These are phyloP conservation scores for Peronospora belbahrii DNA, from an alignment of 352 stramenopile genomes.

Conservation along the genomic window DNA sequence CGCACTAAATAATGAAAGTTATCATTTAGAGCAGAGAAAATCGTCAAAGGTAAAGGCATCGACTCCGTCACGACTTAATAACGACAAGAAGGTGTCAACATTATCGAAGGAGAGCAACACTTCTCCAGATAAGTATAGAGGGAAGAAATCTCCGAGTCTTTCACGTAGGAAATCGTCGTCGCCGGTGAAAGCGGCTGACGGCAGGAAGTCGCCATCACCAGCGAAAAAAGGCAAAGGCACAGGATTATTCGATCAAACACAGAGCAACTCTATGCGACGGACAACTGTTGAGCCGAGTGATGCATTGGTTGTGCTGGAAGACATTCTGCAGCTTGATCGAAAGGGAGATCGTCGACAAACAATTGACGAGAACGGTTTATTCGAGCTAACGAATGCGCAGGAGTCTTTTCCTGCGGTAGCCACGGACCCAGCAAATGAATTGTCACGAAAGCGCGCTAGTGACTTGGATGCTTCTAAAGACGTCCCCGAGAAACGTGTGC, in stretches of 20 bases:
- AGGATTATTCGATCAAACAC: conserved; percentile 1
- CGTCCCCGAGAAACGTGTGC: conserved; percentile 15
- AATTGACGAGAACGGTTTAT: conserved; percentile 44
- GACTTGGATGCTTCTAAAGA: conserved; percentile 6
- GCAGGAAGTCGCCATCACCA: conserved; percentile 1
- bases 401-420: conserved; percentile 2
- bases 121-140: background rate
- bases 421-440: conserved; percentile 4
- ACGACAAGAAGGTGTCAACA: conserved; percentile 2
- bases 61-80: conserved; percentile 2
- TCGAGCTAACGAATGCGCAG: conserved; percentile 30
- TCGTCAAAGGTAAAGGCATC: background rate
- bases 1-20: conserved; percentile 2
- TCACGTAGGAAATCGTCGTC: background rate
- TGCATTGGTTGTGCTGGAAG: conserved; percentile 19
- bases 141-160: background rate
- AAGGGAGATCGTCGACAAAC: conserved; percentile 41
- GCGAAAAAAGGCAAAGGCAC: conserved; percentile 6
- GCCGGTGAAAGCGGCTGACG: conserved; percentile 2
- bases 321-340: conserved; percentile 1
- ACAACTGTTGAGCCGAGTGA: conserved; percentile 52
- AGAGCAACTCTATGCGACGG: conserved; percentile 17
- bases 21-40: background rate
- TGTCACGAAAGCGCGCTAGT: conserved; percentile 25
- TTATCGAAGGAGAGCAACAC: conserved; percentile 6